Conservation (phyloP, 768 basidiomycete genomes). For the Podaxis sp. region DNA sequence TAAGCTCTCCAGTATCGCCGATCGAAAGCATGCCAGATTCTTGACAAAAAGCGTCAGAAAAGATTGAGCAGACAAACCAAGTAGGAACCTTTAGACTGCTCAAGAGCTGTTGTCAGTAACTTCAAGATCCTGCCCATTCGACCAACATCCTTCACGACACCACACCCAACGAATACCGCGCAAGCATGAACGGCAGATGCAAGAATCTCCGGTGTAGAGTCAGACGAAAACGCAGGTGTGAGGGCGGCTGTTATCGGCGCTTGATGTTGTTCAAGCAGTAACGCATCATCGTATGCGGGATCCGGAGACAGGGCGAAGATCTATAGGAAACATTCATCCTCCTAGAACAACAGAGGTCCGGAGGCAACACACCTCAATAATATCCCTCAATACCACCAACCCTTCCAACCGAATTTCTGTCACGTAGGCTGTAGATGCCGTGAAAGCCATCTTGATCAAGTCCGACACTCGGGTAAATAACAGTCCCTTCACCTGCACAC, state of each 20-base stretch:
- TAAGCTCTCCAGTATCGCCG: constrained; percentile 83
- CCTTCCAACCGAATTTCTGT: constrained; percentile 94
- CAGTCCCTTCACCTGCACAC: constrained; percentile 55
- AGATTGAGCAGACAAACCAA: neutral
- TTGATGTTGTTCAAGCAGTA: constrained; percentile 95
- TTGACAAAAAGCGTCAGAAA: constrained; percentile 27
- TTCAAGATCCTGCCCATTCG: constrained; percentile 96
- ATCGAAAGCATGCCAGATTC: constrained; percentile 83
- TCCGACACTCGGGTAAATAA: constrained; percentile 87
- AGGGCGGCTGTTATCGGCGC: constrained; percentile 97
- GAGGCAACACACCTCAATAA: constrained; percentile 68
- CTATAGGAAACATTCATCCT: constrained; percentile 39
- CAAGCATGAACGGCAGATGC: constrained; percentile 92
- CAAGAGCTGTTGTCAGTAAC: constrained; percentile 81
- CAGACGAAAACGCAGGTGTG: constrained; percentile 93
- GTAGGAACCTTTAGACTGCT: constrained; percentile 79
- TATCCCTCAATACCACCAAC: constrained; percentile 83
- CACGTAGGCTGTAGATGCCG: constrained; percentile 94
- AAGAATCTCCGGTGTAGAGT: constrained; percentile 93
- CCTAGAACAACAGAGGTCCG: neutral
- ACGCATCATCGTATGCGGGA: constrained; percentile 87
- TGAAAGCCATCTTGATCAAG: constrained; percentile 97
- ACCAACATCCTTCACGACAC: constrained; percentile 85
- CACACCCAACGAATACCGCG: constrained; percentile 93
- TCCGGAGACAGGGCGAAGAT: constrained; percentile 86